Evolutionary conservation across 2,329 filamentous ascomycete species (phyloP).

Genomic region (Phaeosphaeriaceae sp.): DNA sequence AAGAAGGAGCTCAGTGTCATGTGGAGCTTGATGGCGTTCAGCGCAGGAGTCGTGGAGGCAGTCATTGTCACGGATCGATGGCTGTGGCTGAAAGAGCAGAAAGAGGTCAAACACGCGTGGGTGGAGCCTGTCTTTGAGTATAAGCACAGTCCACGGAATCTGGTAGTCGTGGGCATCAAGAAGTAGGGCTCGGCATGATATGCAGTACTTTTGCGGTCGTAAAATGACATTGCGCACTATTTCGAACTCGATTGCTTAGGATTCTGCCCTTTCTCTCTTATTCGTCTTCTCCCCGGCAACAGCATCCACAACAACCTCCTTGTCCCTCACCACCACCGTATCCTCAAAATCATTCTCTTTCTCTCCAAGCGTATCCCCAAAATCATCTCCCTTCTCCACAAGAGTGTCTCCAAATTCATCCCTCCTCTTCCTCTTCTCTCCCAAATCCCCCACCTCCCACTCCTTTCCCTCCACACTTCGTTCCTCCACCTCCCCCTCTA

Average conservation of each 20-base stretch:
- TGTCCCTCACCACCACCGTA: no score
- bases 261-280: neutral
- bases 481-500: neutral
- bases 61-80: conserved; percentile 90
- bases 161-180: conserved; percentile 93
- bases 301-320: neutral
- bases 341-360: neutral
- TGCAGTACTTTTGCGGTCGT: neutral
- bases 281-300: neutral
- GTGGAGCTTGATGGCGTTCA: conserved; percentile 97
- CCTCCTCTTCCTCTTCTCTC: neutral
- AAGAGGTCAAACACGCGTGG: conserved; percentile 76
- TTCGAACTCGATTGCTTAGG: neutral
- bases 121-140: conserved; percentile 95
- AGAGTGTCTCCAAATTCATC: neutral
- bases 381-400: neutral
- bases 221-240: no score
- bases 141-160: conserved; percentile 80
- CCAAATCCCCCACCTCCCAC: neutral
- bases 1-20: conserved; percentile 85
- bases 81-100: conserved; percentile 82
- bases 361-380: neutral
- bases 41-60: conserved; percentile 86
- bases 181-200: conserved; percentile 41
- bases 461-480: neutral